phyloP scores from a whole-genome alignment of 1,284 basidiomycete genomes.

The Apiotrichum akiyoshidainum region DNA sequence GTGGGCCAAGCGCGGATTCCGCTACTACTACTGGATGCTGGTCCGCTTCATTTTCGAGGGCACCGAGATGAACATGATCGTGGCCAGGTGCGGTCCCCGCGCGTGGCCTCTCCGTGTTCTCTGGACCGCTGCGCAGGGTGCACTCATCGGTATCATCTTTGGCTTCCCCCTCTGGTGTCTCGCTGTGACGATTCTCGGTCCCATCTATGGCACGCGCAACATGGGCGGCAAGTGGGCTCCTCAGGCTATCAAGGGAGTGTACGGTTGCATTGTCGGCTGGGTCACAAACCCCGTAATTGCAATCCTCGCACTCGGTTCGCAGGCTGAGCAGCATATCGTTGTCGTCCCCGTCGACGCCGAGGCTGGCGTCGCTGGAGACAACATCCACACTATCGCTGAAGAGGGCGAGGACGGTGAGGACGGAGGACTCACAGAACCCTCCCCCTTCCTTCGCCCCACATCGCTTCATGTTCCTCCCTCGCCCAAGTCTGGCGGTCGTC shows the following conservation, averaged over 20 bases:
- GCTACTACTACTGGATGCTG: slow-evolving; percentile 45
- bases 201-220: slow-evolving; percentile 45
- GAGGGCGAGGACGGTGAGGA: slow-evolving; percentile 3
- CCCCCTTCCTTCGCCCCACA: not conserved
- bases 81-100: slow-evolving; percentile 17
- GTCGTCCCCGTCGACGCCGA: slow-evolving; percentile 28
- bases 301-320: slow-evolving; percentile 46
- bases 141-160: slow-evolving; percentile 44
- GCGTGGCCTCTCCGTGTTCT: slow-evolving; percentile 37
- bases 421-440: not conserved
- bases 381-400: slow-evolving; percentile 1
- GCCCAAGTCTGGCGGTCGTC: not conserved
- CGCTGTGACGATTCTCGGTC: slow-evolving; percentile 48
- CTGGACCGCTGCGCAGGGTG: slow-evolving; percentile 48
- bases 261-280: slow-evolving; percentile 47
- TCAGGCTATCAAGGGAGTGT: slow-evolving; percentile 49
- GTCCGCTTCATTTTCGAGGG: slow-evolving; percentile 51
- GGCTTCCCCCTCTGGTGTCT: slow-evolving; percentile 49
- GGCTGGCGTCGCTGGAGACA: slow-evolving; percentile 6
- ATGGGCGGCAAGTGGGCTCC: slow-evolving; percentile 49
- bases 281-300: slow-evolving; percentile 52
- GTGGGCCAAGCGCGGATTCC: slow-evolving; percentile 14
- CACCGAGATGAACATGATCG: slow-evolving; percentile 49
- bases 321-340: slow-evolving; percentile 49
- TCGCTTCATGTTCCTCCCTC: not conserved